Base-by-base conservation (phyloP, 805 yeast genomes). In the Candida easanensis region DNA sequence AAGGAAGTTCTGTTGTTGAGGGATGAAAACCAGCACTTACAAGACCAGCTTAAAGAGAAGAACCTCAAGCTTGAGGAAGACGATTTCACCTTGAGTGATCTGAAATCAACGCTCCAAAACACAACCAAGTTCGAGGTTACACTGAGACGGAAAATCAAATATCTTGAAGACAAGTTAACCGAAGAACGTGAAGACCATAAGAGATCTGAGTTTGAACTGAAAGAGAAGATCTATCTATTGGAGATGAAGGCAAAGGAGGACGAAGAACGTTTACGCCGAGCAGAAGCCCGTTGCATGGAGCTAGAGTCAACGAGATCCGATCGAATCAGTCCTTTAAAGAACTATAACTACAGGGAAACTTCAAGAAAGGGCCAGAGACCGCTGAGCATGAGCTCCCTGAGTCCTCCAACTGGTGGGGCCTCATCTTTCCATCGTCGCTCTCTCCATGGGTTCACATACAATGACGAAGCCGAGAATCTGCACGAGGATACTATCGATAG, bases 151-250 rank as follows among this genome's bases (percentile, higher is more conserved):
- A 50, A 54, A 18, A 45, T 57, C 33, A 46, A 44, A 11, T 51
- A 46, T n/a, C 40, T 63, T 7, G 64, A 63, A 37, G 52, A 56
- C 13, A 61, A 58, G 40, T 19, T 63, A 14, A 55, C 54, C 8
- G 49, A 52, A 8, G 50, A 51, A 15, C 36, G 49, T 46, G 15
- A 49, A 38, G n/a, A 47, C 30, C 22, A 53, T 26, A 68, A 63
- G 36, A 53, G 55, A 31, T 51, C 54, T 18, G 63, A 61, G n/a
- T 60, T 63, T 41, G 53, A 53, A 3, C 46, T 62, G 20, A 53
- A 58, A 8, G 62, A 60, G 32, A 53, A 50, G 27, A 45, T 60
- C 3, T 52, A 53, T 15, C 34, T 53, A 9, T 36, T 58, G 11
- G 63, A 61, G 33, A 37, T 51, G 19, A 57, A 52, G 43, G 32